A percentile compares a stretch with the other conserved stretches of the same genome.
phyloP scores from a whole-genome alignment of 2,329 filamentous ascomycete genomes.

The Ceratocystis smalleyi region DNA sequence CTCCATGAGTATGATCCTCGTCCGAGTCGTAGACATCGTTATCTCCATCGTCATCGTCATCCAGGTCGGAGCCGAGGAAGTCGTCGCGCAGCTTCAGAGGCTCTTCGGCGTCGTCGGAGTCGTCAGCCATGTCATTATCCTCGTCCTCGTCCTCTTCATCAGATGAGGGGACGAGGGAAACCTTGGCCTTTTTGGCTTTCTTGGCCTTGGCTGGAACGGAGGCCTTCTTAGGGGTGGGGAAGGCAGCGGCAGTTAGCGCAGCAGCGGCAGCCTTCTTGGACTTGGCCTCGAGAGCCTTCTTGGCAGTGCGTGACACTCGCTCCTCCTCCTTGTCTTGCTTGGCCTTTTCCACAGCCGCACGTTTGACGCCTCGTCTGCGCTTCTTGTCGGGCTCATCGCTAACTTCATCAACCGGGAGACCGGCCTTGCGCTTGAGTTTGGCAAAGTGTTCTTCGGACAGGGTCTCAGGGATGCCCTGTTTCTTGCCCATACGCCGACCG shows the following conservation, averaged over 20 bases:
- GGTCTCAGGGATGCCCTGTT: constrained; percentile 74
- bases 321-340: constrained; percentile 20
- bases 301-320: constrained; percentile 22
- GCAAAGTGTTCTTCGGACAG: constrained; percentile 67
- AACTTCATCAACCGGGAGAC: constrained; percentile 46
- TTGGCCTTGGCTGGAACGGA: constrained; percentile 23
- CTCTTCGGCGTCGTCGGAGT: constrained; percentile 31
- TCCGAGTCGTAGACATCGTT: constrained; percentile 60
- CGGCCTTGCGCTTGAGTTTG: constrained; percentile 72
- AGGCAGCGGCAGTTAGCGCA: constrained; percentile 18
- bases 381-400: constrained; percentile 49
- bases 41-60: constrained; percentile 29
- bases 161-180: constrained; percentile 22
- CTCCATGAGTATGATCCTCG: constrained; percentile 37
- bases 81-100: constrained; percentile 36
- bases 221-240: constrained; percentile 23
- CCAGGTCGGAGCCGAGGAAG: constrained; percentile 30
- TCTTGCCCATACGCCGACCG: constrained; percentile 85
- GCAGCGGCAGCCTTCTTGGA: constrained; percentile 24
- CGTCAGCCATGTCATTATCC: constrained; percentile 28
- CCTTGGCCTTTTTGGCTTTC: constrained; percentile 21
- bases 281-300: constrained; percentile 23
- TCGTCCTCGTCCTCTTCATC: constrained; percentile 26
- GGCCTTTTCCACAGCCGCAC: constrained; percentile 24
- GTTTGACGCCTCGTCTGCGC: constrained; percentile 27